Percentiles rank a stretch among this genome's conserved stretches.
Evolutionary conservation across 164 flowering plant species (phyloP).

Genomic region (Saururus chinensis): DNA sequence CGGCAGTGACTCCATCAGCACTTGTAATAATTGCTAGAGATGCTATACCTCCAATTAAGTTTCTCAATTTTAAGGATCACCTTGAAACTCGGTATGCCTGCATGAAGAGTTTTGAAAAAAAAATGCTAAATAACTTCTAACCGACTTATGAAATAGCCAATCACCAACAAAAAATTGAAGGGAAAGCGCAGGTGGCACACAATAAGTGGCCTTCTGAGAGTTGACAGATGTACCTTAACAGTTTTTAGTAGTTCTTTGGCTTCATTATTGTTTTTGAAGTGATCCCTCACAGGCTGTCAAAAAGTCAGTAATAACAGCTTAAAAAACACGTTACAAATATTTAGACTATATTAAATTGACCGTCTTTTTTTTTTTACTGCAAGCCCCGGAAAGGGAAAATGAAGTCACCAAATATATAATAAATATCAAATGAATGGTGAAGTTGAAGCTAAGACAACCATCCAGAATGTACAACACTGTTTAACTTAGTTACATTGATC

Average conservation of each 20-base stretch:
- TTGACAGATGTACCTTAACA: conserved; percentile 7
- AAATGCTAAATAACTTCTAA: background rate
- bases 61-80: background rate
- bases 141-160: background rate
- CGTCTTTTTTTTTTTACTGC: no score
- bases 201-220: background rate
- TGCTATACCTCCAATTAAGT: no score
- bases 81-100: conserved; percentile 1
- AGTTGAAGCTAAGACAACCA: no score
- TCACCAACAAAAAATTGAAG: background rate
- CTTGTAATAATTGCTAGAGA: no score
- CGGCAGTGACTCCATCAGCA: no score
- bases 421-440: no score
- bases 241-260: conserved; percentile 12
- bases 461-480: background rate
- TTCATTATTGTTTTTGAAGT: conserved; percentile 12
- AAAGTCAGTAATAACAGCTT: background rate
- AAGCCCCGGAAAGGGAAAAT: no score
- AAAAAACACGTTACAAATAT: background rate
- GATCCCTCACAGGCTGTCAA: conserved; percentile 15
- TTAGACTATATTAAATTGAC: no score
- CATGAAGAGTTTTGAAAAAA: background rate
- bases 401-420: no score
- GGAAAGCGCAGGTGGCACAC: background rate
- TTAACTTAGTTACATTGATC: background rate